Evolutionary conservation across 257 asterid genomes (phyloP).

Genomic region (Fraxinus pennsylvanica): DNA sequence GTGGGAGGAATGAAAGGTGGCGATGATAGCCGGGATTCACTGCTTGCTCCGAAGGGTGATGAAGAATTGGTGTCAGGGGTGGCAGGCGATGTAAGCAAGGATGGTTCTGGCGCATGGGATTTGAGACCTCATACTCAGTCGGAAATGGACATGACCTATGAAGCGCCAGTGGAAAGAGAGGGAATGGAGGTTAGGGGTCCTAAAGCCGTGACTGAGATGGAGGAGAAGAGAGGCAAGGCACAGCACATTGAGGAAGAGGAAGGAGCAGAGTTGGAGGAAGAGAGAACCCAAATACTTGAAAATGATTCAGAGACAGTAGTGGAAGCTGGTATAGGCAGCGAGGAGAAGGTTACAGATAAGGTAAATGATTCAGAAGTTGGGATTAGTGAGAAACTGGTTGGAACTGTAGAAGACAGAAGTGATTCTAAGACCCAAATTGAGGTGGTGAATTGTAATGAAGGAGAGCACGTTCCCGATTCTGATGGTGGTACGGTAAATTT

Average conservation of each 20-base stretch:
- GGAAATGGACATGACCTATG: not conserved
- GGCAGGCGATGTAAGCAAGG: slow-evolving; percentile 14
- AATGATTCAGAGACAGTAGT: slow-evolving; percentile 21
- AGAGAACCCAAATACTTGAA: slow-evolving; percentile 22
- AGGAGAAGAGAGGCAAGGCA: slow-evolving; percentile 23
- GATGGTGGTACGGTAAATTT: slow-evolving; percentile 18
- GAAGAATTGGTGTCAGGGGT: slow-evolving; percentile 20
- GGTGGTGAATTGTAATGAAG: slow-evolving; percentile 33
- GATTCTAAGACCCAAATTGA: slow-evolving; percentile 15
- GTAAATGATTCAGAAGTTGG: slow-evolving; percentile 33
- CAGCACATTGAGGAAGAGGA: slow-evolving; percentile 29
- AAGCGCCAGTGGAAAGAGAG: slow-evolving; percentile 5
- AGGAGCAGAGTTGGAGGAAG: slow-evolving; percentile 20
- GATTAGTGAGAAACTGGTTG: slow-evolving; percentile 25
- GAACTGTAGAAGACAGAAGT: not conserved
- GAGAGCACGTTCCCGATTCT: slow-evolving; percentile 32
- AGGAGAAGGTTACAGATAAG: slow-evolving; percentile 31
- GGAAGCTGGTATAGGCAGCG: slow-evolving; percentile 21
- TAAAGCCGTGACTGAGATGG: slow-evolving; percentile 4
- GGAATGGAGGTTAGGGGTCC: slow-evolving; percentile 11
- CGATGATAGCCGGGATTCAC: slow-evolving; percentile 10
- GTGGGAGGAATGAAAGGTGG: slow-evolving; percentile 26
- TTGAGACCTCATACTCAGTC: not conserved
- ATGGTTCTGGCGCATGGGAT: not conserved
- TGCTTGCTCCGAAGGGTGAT: slow-evolving; percentile 4